These are phyloP conservation scores for Fusarium sp. DNA, from an alignment of 2,329 filamentous ascomycete genomes.

Conservation along the genomic window DNA sequence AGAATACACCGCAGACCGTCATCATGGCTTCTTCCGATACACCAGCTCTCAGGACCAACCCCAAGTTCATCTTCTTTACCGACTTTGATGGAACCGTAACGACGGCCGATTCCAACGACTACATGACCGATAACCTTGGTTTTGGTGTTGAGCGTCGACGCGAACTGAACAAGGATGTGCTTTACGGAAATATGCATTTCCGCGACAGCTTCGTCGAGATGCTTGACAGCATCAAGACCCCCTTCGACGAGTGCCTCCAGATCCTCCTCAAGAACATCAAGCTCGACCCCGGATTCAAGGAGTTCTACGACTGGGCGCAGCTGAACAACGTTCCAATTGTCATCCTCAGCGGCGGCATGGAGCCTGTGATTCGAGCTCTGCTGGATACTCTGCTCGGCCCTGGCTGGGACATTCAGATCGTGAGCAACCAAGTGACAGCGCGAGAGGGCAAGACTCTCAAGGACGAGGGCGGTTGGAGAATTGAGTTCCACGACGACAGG, in stretches of 20 bases:
- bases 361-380: constrained; percentile 86
- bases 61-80: constrained; percentile 97
- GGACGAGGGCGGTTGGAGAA: constrained; percentile 84
- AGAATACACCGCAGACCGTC: not conserved
- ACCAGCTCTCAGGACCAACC: constrained; percentile 71
- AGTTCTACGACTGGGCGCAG: constrained; percentile 86
- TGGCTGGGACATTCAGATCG: constrained; percentile 84
- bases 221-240: constrained; percentile 85
- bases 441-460: constrained; percentile 75
- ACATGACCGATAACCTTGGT: constrained; percentile 89
- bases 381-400: constrained; percentile 81
- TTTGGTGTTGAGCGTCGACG: constrained; percentile 77
- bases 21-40: constrained; percentile 59
- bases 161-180: constrained; percentile 78
- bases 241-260: constrained; percentile 83
- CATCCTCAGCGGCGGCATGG: constrained; percentile 91
- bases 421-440: constrained; percentile 81
- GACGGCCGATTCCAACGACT: constrained; percentile 71
- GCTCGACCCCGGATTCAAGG: constrained; percentile 86
- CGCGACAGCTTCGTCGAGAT: constrained; percentile 89
- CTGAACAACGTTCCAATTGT: constrained; percentile 89
- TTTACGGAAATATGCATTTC: constrained; percentile 76
- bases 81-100: constrained; percentile 99
- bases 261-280: constrained; percentile 83
- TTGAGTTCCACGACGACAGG: constrained; percentile 88